Conservation (phyloP, 495 filamentous ascomycete genomes). For the Neurospora tetraspora region DNA sequence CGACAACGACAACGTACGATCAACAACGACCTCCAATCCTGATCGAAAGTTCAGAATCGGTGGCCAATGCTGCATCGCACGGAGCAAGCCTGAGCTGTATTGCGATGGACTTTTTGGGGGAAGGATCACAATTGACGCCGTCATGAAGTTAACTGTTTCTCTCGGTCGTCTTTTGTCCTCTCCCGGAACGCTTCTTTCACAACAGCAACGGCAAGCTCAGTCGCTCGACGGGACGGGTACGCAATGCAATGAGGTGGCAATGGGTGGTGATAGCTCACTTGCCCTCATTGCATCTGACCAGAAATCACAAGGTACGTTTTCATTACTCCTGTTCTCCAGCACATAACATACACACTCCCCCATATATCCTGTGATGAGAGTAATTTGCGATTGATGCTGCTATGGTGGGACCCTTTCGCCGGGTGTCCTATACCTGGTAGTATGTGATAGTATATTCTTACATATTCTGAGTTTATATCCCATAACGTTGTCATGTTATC, state of each 20-base stretch:
- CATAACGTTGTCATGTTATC: neutral
- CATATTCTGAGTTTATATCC: constrained; percentile 20
- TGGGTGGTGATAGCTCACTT: neutral
- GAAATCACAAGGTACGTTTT: neutral
- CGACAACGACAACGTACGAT: neutral
- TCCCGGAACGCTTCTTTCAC: neutral
- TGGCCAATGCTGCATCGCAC: neutral
- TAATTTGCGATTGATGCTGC: constrained; percentile 28
- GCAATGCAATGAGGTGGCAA: neutral
- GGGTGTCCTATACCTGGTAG: constrained; percentile 19
- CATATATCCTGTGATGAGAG: constrained; percentile 15
- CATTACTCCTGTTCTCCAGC: neutral
- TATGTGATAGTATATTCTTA: constrained; percentile 26
- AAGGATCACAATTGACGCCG: neutral
- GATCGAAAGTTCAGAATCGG: neutral
- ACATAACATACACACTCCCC: neutral
- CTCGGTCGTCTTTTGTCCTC: neutral
- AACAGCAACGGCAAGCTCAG: neutral
- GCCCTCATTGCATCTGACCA: neutral
- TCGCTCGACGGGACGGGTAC: neutral
- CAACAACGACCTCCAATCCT: neutral
- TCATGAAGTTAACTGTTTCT: neutral
- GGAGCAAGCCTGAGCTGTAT: neutral
- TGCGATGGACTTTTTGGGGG: neutral
- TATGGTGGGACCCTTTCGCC: constrained; percentile 22